Percentiles rank a stretch among this genome's conserved stretches.
Conservation (phyloP, 2,329 filamentous ascomycete species). For the Macroventuria anomochaeta region DNA sequence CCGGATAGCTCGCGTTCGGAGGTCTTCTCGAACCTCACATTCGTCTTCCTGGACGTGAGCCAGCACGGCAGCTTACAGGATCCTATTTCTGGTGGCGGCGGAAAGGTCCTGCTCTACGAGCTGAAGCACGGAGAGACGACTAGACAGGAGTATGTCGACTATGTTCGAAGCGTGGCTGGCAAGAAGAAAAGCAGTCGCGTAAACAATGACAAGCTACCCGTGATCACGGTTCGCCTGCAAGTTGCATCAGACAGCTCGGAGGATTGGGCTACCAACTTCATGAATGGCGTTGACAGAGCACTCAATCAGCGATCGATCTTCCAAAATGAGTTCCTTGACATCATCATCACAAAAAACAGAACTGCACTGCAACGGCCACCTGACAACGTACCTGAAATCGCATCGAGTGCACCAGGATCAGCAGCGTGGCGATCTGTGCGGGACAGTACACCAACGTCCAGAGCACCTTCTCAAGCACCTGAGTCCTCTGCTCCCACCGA, state of each 20-base stretch:
- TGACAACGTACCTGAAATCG: conserved; percentile 43
- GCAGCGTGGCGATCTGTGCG: conserved; percentile 22
- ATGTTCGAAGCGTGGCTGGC: conserved; percentile 75
- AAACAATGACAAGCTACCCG: conserved; percentile 69
- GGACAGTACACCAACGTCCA: conserved; percentile 23
- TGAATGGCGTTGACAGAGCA: conserved; percentile 70
- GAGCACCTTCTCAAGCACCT: conserved; percentile 26
- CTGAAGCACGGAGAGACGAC: conserved; percentile 68
- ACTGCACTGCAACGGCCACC: conserved; percentile 73
- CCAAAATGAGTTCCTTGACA: conserved; percentile 90
- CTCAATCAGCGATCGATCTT: conserved; percentile 84
- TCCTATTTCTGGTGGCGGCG: conserved; percentile 78
- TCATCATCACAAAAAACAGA: conserved; percentile 82
- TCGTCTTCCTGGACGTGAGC: conserved; percentile 78
- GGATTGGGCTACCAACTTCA: conserved; percentile 74
- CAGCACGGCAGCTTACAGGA: conserved; percentile 79
- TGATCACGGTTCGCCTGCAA: conserved; percentile 78
- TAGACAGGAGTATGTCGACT: conserved; percentile 77
- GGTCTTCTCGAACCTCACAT: conserved; percentile 86
- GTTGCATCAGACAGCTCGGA: conserved; percentile 52
- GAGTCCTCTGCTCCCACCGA: conserved; percentile 22
- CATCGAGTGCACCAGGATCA: conserved; percentile 27
- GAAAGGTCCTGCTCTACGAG: conserved; percentile 76
- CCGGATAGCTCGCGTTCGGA: conserved; percentile 71
- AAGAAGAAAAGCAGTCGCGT: conserved; percentile 73